Evolutionary conservation across 2,329 filamentous ascomycete species (phyloP).

Genomic region (Ophiostoma populinum): DNA sequence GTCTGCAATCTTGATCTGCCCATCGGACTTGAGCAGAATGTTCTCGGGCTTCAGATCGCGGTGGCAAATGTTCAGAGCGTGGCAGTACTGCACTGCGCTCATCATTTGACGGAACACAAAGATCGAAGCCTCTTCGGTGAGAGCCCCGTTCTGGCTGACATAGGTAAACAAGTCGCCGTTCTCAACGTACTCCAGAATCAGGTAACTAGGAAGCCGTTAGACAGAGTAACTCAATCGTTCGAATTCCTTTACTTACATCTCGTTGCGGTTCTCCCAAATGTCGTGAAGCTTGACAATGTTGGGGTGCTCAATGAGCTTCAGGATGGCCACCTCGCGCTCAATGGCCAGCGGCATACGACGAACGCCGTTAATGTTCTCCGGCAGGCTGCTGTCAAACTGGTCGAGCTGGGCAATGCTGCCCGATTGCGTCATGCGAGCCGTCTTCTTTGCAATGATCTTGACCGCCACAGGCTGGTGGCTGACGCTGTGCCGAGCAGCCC

Average conservation of each 20-base stretch:
- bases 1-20: conserved; percentile 83
- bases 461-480: conserved; percentile 75
- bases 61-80: conserved; percentile 88
- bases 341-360: conserved; percentile 71
- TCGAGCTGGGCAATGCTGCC: conserved; percentile 75
- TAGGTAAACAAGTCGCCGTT: conserved; percentile 69
- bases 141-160: conserved; percentile 54
- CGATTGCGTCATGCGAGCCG: conserved; percentile 64
- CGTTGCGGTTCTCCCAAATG: conserved; percentile 92
- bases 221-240: too few species aligned
- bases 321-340: conserved; percentile 87
- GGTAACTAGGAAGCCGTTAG: conserved; percentile 42
- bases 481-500: conserved; percentile 62
- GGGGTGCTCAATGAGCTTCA: conserved; percentile 88
- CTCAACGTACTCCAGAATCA: conserved; percentile 85
- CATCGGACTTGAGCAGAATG: conserved; percentile 62
- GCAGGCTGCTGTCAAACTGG: conserved; percentile 44
- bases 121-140: conserved; percentile 65
- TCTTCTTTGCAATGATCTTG: conserved; percentile 83
- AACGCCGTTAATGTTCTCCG: conserved; percentile 38
- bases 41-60: conserved; percentile 96
- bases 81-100: conserved; percentile 79
- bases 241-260: conserved; percentile 51
- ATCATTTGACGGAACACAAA: conserved; percentile 87
- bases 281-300: conserved; percentile 92